A percentile compares a stretch with the other conserved stretches of the same genome.
Evolutionary conservation across 805 yeast genomes (phyloP).

Genomic region (Candida chilensis): DNA sequence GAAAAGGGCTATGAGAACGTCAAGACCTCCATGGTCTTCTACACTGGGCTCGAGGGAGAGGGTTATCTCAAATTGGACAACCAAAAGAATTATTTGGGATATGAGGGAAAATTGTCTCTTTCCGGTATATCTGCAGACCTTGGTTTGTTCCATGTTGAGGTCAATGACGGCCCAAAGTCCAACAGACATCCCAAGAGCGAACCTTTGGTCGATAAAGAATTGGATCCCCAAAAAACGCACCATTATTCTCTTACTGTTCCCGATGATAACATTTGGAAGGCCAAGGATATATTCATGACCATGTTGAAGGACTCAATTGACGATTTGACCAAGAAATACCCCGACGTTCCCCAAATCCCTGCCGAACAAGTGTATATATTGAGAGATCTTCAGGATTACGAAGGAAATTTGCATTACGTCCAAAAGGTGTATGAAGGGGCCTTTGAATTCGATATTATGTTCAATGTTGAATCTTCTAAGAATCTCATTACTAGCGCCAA

Average conservation of each 20-base stretch:
- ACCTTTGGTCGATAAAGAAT: constrained; percentile 19
- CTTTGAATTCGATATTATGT: constrained; percentile 68
- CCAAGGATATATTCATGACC: constrained; percentile 64
- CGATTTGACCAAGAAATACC: constrained; percentile 20
- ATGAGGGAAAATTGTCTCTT: constrained; percentile 26
- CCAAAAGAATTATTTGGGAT: constrained; percentile 14
- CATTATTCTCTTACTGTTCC: constrained; percentile 68
- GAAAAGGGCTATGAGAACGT: constrained; percentile 34
- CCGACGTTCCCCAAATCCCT: constrained; percentile 18
- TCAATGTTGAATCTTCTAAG: constrained; percentile 33
- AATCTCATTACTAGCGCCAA: constrained; percentile 27
- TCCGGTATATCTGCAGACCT: constrained; percentile 49
- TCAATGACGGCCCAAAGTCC: constrained; percentile 45
- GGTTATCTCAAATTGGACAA: constrained; percentile 17
- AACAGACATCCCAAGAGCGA: constrained; percentile 30
- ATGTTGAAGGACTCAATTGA: constrained; percentile 63
- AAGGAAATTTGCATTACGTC: constrained; percentile 71
- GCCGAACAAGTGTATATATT: constrained; percentile 43
- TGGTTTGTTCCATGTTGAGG: constrained; percentile 51
- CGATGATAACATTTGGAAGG: constrained; percentile 65
- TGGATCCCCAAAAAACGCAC: constrained; percentile 54
- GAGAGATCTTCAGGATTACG: constrained; percentile 48
- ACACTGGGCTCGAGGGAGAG: constrained; percentile 68
- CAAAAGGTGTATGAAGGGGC: constrained; percentile 70
- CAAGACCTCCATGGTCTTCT: constrained; percentile 63